Percentiles rank a stretch among this genome's conserved stretches.
Conservation (phyloP, 441 rosid genomes). For the Eruca vesicaria region DNA sequence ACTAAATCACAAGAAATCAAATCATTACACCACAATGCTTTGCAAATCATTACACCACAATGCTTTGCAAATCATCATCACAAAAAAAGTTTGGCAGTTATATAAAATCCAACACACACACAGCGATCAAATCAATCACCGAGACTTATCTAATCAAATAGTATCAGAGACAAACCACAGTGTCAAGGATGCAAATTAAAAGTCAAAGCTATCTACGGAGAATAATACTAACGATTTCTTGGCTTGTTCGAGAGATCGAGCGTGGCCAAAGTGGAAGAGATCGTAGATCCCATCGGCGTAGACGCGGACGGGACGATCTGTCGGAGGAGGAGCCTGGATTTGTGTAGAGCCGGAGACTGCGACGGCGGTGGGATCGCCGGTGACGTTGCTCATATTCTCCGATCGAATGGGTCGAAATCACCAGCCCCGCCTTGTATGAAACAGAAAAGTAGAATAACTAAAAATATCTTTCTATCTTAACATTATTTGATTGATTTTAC, state of each 20-base stretch:
- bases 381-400: conserved; percentile 34
- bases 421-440: no score
- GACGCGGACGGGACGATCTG: conserved; percentile 69
- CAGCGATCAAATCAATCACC: neutral
- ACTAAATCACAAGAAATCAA: neutral
- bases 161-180: no score
- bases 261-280: conserved; percentile 95
- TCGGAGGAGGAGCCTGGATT: conserved; percentile 31
- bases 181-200: neutral
- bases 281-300: conserved; percentile 96
- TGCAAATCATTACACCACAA: neutral
- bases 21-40: no score
- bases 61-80: neutral
- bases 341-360: conserved; percentile 4
- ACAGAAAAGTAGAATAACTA: no score
- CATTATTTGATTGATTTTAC: no score
- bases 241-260: conserved; percentile 94
- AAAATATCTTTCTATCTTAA: no score
- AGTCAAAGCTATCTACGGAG: neutral
- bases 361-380: conserved; percentile 26
- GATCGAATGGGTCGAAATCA: neutral
- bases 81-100: neutral
- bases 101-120: neutral
- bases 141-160: neutral
- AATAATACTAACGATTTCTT: conserved; percentile 61